Base-by-base conservation (phyloP, 306 rosid species). In the Pterocarpus santalinus region DNA sequence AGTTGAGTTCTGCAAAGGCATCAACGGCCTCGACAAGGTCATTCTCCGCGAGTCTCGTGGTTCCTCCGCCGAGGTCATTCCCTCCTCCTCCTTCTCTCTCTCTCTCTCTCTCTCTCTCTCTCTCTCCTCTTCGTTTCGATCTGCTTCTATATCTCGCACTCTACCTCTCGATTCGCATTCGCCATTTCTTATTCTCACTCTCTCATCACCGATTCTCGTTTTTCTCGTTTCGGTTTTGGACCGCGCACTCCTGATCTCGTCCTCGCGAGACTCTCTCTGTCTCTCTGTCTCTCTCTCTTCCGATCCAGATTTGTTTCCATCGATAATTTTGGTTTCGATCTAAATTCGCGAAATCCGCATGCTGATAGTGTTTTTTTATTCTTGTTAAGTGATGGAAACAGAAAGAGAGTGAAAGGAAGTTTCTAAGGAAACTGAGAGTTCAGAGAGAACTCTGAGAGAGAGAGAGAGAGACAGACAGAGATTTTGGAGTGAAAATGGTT, bases 21-120 rank as follows among this genome's bases (percentile, higher is more conserved):
- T 81, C 88, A 91, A 91, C 86, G 97, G 95, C 69, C 86, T 89
- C 49, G 88, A 91, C n/a, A 91, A 89, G 83, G 57, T 91, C 81
- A 43, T 93, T 28, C 92, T 86, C 49, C 89, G 89, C 71, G 86
- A 91, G 30, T 68, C 88, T 2, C 91, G 95, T 32, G 95, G 95
- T n/a, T 73, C 85, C 56, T 91, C 92, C 33, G 91, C 90, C 0
- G 95, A 91, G 92, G 95, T 81, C n/a, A 57, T 55, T 16, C 65
- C 7, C 22, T 22, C 28, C 28, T 22, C 28, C 28, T 22, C 28
- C 28, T 22, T 56, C 60, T 0, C 4, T 46, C 35, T 57, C 22
- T 71, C 32, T 6, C 81, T 61, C 44, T 70, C n/a, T 63, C 60
- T 0, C 4, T 46, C 36, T 57, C 22, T 71, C 32, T 6, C 81